These are phyloP conservation scores for Ilyonectria sp. DNA, from an alignment of 2,329 filamentous ascomycete genomes.

Conservation along the genomic window DNA sequence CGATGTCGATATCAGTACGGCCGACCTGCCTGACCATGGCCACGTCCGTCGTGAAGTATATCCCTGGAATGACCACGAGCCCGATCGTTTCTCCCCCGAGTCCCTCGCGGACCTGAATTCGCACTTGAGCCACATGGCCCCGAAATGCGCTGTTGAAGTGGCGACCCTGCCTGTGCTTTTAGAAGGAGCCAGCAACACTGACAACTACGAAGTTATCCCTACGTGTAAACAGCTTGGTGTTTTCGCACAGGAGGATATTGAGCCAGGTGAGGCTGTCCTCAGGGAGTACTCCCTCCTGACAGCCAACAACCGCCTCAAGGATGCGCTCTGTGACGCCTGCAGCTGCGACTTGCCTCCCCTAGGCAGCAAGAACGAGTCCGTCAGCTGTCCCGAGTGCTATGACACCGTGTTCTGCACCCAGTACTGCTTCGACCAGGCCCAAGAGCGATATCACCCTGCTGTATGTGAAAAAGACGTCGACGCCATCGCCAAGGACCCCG, in stretches of 20 bases:
- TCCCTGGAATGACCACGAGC: constrained; percentile 77
- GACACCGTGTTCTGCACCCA: constrained; percentile 78
- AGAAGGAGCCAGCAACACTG: constrained; percentile 66
- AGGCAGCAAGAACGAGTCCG: constrained; percentile 60
- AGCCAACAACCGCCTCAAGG: constrained; percentile 89
- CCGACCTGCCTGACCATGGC: constrained; percentile 77
- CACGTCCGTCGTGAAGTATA: constrained; percentile 80
- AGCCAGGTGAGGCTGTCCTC: constrained; percentile 82
- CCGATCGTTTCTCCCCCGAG: constrained; percentile 79
- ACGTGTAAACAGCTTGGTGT: constrained; percentile 87
- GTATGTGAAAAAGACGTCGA: constrained; percentile 78
- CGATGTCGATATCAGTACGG: constrained; percentile 61
- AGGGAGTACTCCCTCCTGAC: constrained; percentile 89
- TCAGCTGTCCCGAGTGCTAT: constrained; percentile 73
- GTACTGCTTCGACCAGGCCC: constrained; percentile 71
- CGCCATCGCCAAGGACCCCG: constrained; percentile 75
- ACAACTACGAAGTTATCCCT: constrained; percentile 64
- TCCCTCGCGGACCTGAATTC: constrained; percentile 81
- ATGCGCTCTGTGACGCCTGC: constrained; percentile 91
- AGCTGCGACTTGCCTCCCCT: constrained; percentile 79
- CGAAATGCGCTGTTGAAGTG: constrained; percentile 85
- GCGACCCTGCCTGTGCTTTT: constrained; percentile 82
- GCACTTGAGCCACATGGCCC: constrained; percentile 77
- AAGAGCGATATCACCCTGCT: constrained; percentile 73
- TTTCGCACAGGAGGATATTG: constrained; percentile 88